These are phyloP conservation scores for Amanita fuliginea DNA, from an alignment of 768 basidiomycete species.

Conservation along the genomic window DNA sequence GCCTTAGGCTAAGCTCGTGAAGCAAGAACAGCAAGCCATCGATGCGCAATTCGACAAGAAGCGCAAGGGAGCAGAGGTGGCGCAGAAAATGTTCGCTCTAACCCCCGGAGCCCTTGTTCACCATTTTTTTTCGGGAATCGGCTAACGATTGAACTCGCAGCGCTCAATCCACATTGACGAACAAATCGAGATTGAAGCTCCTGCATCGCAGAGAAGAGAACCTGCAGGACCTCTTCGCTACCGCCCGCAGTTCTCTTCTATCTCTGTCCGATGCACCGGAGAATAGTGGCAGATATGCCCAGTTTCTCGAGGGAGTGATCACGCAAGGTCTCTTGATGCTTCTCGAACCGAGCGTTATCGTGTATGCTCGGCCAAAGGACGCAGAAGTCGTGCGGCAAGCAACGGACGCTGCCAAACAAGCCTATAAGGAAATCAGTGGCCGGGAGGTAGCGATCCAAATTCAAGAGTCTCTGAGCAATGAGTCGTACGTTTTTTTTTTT, in stretches of 20 bases:
- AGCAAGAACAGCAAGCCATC: constrained; percentile 91
- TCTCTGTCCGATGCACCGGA: constrained; percentile 34
- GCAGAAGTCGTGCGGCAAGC: constrained; percentile 49
- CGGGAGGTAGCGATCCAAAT: constrained; percentile 47
- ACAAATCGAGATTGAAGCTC: constrained; percentile 87
- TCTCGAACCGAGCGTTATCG: constrained; percentile 60
- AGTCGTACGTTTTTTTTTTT: constrained; percentile 38
- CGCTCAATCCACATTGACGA: constrained; percentile 91
- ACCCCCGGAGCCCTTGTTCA: neutral
- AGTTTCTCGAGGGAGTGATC: constrained; percentile 77
- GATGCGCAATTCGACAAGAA: constrained; percentile 95
- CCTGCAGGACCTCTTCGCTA: constrained; percentile 77
- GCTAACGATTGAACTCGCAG: constrained; percentile 28
- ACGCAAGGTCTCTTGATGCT: constrained; percentile 79
- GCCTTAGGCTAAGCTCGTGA: constrained; percentile 86
- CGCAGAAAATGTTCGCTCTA: constrained; percentile 84
- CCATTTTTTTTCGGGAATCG: neutral
- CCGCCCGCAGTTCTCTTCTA: constrained; percentile 53
- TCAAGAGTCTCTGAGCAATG: constrained; percentile 50
- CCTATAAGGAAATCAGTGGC: constrained; percentile 76
- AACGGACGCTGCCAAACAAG: constrained; percentile 45
- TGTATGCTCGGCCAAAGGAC: constrained; percentile 65
- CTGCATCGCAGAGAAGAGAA: constrained; percentile 89
- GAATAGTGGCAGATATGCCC: constrained; percentile 59
- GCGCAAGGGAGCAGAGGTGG: constrained; percentile 83